A percentile compares a stretch with the other conserved stretches of the same genome.
Conservation (phyloP, 306 rosid species). For the Acacia melanoxylon region DNA sequence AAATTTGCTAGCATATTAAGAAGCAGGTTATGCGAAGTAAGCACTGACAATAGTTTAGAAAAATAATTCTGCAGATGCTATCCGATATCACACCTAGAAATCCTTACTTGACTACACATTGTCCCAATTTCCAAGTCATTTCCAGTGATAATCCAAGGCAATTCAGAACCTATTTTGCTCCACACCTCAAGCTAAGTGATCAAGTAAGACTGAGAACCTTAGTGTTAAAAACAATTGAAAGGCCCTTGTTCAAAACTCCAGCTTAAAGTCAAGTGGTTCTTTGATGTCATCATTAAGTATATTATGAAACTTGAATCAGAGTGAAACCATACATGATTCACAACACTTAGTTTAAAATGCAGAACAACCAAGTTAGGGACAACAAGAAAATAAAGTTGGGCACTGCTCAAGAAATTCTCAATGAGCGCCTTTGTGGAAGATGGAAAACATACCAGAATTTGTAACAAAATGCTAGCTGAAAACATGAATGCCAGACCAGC, state of each 20-base stretch:
- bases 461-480: constrained; percentile 94
- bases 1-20: not conserved
- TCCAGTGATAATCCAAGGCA: not conserved
- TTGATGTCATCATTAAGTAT: not conserved
- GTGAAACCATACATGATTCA: not conserved
- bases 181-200: no score
- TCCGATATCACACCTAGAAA: not conserved
- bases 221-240: no score
- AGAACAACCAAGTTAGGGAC: not conserved
- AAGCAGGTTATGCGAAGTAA: not conserved
- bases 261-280: not conserved
- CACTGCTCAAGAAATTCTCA: not conserved
- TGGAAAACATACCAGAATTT: constrained; percentile 73
- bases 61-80: not conserved
- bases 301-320: not conserved
- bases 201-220: no score
- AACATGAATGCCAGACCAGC: constrained; percentile 99
- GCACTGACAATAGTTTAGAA: not conserved
- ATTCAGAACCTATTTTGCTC: no score
- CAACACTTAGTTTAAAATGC: not conserved
- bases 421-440: constrained; percentile 25
- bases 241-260: not conserved
- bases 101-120: not conserved
- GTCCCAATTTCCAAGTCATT: not conserved
- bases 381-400: not conserved